A percentile compares a stretch with the other conserved stretches of the same genome.
phyloP scores from a whole-genome alignment of 352 stramenopile species.

The Globisporangium apiculatum region DNA sequence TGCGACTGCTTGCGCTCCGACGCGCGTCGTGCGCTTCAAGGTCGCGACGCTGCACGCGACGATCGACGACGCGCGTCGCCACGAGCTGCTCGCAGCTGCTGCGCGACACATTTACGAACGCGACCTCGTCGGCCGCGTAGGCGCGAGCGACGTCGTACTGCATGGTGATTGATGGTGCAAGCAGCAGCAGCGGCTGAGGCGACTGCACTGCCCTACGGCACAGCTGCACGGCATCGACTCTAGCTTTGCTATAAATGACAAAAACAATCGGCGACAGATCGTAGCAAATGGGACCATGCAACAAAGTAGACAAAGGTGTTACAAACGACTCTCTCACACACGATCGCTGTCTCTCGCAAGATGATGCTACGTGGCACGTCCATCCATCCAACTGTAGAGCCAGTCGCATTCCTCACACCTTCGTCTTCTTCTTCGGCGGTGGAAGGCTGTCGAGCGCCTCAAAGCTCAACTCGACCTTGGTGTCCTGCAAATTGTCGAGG shows the following conservation, averaged over 20 bases:
- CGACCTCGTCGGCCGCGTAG: neutral
- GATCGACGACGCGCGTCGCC: constrained; percentile 13
- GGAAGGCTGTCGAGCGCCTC: constrained; percentile 71
- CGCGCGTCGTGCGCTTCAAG: constrained; percentile 31
- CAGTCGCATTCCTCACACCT: constrained; percentile 25
- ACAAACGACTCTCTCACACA: neutral
- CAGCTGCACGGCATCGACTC: no score
- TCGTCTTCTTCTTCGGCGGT: constrained; percentile 83
- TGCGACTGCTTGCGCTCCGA: neutral
- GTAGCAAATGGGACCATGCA: no score
- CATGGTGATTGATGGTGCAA: neutral
- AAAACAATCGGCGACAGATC: neutral
- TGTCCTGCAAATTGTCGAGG: constrained; percentile 76
- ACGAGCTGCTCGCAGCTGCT: constrained; percentile 16
- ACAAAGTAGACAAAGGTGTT: no score
- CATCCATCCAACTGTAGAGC: neutral
- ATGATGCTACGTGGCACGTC: neutral
- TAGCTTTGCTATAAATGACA: neutral
- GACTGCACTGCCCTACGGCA: no score
- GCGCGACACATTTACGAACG: constrained; percentile 12
- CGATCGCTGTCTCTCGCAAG: neutral
- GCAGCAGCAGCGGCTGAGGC: neutral
- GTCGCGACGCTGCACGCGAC: constrained; percentile 16
- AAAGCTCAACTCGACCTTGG: constrained; percentile 81
- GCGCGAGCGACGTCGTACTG: constrained; percentile 7